Base-by-base conservation (phyloP, 1,139 yeast genomes). In the Saccharomyces hybrid region DNA sequence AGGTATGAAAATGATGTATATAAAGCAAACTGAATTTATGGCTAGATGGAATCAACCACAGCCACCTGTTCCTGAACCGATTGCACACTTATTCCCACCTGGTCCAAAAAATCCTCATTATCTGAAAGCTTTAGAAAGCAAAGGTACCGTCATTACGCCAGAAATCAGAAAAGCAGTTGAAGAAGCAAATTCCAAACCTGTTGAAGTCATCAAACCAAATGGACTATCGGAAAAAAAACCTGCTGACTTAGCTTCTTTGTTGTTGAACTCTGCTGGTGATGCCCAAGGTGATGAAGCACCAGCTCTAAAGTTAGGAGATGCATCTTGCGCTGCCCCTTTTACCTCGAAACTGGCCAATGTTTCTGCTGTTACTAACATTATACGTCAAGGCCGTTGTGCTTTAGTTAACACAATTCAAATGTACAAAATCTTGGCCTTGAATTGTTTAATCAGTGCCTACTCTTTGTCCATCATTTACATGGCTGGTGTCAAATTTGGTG, bases 361-460 rank as follows among this genome's bases (percentile, higher is more conserved):
- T 50, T 82, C 93, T 55, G 86, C 99, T 54, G 97, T 95, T 55
- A 88, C 96, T 53, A 86, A 90, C 68, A 88, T 93, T 62, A 82
- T 93, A 64, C 91, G 99, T 74, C 98, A 95, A 78, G 99, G 99
- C 63, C 90, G 99, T 75, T 89, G 97, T 78, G 97, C 99, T 9
- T 78, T 93, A 65, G 97, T 95, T 55, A 90, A 97, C 14, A 93
- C 99, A 23, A 91, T 93, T 68, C 99, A 93, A 75, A 95, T 93
- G 99, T 95, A 95, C 80, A 93, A 93, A 78, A 93, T 93, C 66
- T 78, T 93, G 70, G 99, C 99, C 0, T 80, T 93, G 75, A 93
- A 93, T 73, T 95, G 99, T 80, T 80, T 93, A 76, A 90, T 93
- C 75, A 86, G 96, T 60, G 99, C 99, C 31, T 93, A 93, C 72